These are phyloP conservation scores for Pseudonectria foliicola DNA, from an alignment of 2,329 filamentous ascomycete species.

Conservation along the genomic window DNA sequence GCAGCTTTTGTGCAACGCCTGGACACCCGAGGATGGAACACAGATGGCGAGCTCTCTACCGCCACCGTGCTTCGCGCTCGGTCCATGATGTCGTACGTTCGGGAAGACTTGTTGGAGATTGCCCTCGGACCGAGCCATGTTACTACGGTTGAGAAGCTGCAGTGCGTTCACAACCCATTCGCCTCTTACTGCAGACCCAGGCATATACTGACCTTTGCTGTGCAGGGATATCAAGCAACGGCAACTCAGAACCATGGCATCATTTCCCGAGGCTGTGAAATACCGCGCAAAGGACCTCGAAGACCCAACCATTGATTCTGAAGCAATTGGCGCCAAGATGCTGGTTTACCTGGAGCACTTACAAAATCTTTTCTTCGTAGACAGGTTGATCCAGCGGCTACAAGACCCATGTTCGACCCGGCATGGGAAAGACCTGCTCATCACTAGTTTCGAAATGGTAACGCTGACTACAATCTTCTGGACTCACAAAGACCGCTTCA, in stretches of 20 bases:
- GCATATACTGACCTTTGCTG: conserved; percentile 1
- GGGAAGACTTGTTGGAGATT: conserved; percentile 54
- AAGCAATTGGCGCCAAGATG: conserved; percentile 35
- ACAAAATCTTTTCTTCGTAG: conserved; percentile 52
- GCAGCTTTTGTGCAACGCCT: conserved; percentile 22
- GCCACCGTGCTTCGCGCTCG: conserved; percentile 40
- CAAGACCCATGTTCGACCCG: conserved; percentile 19
- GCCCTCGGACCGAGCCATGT: conserved; percentile 33
- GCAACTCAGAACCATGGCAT: conserved; percentile 24
- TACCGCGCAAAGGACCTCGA: conserved; percentile 32
- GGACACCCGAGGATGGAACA: conserved; percentile 47
- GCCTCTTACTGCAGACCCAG: neutral
- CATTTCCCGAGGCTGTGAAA: conserved; percentile 32
- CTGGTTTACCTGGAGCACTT: conserved; percentile 43
- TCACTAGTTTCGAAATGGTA: conserved; percentile 41
- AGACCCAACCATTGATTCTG: conserved; percentile 20
- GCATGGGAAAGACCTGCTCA: conserved; percentile 32
- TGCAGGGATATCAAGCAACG: conserved; percentile 30
- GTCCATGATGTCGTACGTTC: conserved; percentile 39
- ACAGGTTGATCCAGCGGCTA: conserved; percentile 45
- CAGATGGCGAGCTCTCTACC: conserved; percentile 32
- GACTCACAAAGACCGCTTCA: conserved; percentile 42
- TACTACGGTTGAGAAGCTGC: conserved; percentile 10
- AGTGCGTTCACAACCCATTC: conserved; percentile 8
- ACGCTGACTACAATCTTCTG: conserved; percentile 39